Evolutionary conservation across 805 yeast genomes (phyloP), one percentile per base, ranked within the genome.

Genomic region (Clavispora santaluciae): DNA sequence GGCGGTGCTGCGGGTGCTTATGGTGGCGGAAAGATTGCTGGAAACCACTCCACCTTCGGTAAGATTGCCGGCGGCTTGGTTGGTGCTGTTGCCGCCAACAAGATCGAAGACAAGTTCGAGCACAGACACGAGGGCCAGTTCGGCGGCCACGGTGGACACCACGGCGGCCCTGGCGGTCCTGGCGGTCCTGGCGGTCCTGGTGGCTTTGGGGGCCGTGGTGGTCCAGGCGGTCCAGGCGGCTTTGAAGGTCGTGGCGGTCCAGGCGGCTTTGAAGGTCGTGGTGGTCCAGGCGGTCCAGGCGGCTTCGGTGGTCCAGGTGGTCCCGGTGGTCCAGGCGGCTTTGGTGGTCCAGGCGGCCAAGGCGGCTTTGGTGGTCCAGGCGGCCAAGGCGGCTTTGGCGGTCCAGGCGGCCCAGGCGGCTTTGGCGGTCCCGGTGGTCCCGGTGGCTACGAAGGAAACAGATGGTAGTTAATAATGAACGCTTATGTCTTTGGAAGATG

Each of bases 21-120:
- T 26, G 62, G 55, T 22, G 64, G 64, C 22, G 43, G 46, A 37
- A 59, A 59, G 48, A 15, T 59, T 29, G 46, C 55, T 13, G 59
- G 61, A 7, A 43, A 44, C 40, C 75, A 70, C 59, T 59, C 68
- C 22, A 63, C 62, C 15, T 45, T 75, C 17, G 75, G 76, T 37
- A 71, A 72, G 36, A 57, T 74, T 41, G 68, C 67, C 22, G 83
- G 83, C 57, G 81, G 77, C 31, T 44, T 78, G 44, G 73, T 66
- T 22, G 83, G 83, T 57, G 81, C 81, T 7, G 48, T 75, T 41
- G 65, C 68, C 20, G 81, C 79, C 35, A 70, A 76, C 62, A 73
- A 76, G 59, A 47, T 68, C 24, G 75, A 70, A 51, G 68, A 73
- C 52, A 54, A 49, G 34, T 53, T 56, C 45, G 70, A 68, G 43